Base-by-base conservation (phyloP, 805 yeast genomes). In the Candida fluviatilis region DNA sequence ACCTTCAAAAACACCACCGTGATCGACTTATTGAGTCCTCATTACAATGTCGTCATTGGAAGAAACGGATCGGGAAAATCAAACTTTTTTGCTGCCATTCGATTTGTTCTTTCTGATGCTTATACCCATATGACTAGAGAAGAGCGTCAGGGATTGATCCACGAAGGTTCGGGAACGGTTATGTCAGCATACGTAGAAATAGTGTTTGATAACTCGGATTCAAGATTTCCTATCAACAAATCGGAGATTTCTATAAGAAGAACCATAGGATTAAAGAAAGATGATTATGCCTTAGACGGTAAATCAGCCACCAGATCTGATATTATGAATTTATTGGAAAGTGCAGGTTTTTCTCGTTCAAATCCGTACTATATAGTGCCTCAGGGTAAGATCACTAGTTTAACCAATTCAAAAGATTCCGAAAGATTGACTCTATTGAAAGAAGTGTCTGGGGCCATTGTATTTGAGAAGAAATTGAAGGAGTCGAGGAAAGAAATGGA, bases 281-380 rank as follows among this genome's bases (percentile, higher is more conserved):
- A 90, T 62, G 96, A 88, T 58, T 90, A 86, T 52, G 82, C 93
- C 5, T 58, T 93, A 32, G 91, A 93, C 58, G 82, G 82, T 34
- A 83, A 78, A 51, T 73, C 86, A 11, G 84, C 91, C 3, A 82
- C 91, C 1, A 76, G 89, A 50, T 71, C 84, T 2, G 97, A 89
- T 54, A 73, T 90, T 12, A 80, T 81, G 78, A 84, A 85, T 46
- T 63, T 87, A 45, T 67, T 90, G 26, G 97, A 91, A 57, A 82
- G 86, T 52, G 95, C 96, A 0, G 99, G 99, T 0, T 88, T 93
- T 54, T 84, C 95, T 0, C 74, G 84, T 43, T 79, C 88, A 4
- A 90, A 89, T 47, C 96, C 97, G 1, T 91, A 90, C 60, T 91
- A 91, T 57, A 91, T 93, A 49, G 98, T 93, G 4, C 98, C 99